phyloP scores from a whole-genome alignment of 2,329 filamentous ascomycete genomes.

The Arthrobotrys pseudoclavata region DNA sequence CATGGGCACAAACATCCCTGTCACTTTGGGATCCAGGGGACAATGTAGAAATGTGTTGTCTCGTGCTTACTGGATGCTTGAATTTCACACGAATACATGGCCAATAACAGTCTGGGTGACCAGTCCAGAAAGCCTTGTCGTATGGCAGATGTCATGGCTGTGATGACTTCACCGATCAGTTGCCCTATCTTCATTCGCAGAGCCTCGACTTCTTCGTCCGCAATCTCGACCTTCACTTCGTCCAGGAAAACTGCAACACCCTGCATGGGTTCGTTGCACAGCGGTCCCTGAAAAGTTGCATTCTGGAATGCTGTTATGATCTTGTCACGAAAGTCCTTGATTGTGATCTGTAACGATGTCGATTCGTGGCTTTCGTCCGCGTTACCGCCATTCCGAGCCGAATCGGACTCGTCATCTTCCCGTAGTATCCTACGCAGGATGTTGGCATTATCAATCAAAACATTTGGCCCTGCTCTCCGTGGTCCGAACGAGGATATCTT shows the following conservation, averaged over 20 bases:
- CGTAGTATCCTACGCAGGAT: constrained; percentile 75
- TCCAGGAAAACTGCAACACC: constrained; percentile 93
- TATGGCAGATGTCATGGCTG: constrained; percentile 86
- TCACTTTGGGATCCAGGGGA: constrained; percentile 31
- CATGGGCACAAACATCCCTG: constrained; percentile 23
- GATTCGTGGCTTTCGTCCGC: constrained; percentile 63
- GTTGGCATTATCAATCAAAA: constrained; percentile 78
- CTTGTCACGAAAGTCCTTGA: constrained; percentile 85
- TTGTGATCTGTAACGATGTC: constrained; percentile 65
- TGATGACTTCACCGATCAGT: constrained; percentile 92
- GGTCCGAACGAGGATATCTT: constrained; percentile 93
- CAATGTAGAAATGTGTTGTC: constrained; percentile 57
- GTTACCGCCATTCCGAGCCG: constrained; percentile 13
- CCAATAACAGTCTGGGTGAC: constrained; percentile 92
- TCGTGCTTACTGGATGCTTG: constrained; percentile 81
- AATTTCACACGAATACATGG: constrained; percentile 98
- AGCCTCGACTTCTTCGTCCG: constrained; percentile 69
- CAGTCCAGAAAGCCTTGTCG: constrained; percentile 91
- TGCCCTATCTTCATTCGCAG: constrained; percentile 79
- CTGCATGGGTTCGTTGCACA: constrained; percentile 93
- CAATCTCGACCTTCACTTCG: constrained; percentile 75
- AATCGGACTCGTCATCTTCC: constrained; percentile 61
- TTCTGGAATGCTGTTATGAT: constrained; percentile 95
- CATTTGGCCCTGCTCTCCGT: constrained; percentile 84
- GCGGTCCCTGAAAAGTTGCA: constrained; percentile 85